Percentiles rank a stretch among this genome's conserved stretches.
Evolutionary conservation across 2,329 filamentous ascomycete genomes (phyloP).

Genomic region (Alternaria panax): DNA sequence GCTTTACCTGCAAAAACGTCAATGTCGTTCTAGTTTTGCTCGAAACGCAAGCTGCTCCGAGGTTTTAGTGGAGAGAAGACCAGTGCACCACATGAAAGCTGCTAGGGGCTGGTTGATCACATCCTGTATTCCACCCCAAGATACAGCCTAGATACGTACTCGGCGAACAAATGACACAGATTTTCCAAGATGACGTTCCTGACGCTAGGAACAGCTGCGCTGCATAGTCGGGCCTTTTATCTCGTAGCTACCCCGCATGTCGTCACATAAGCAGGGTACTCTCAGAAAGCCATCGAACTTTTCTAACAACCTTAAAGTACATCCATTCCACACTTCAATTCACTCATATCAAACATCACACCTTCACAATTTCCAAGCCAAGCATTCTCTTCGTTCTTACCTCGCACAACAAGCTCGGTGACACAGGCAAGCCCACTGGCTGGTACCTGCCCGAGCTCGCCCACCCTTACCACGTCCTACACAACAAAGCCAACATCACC

Average conservation of each 20-base stretch:
- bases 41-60: neutral
- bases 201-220: neutral
- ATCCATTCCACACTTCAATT: neutral
- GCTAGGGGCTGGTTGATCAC: neutral
- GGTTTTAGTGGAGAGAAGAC: neutral
- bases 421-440: slow-evolving; percentile 63
- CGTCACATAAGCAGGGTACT: slow-evolving; percentile 5
- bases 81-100: neutral
- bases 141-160: neutral
- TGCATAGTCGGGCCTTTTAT: slow-evolving; percentile 10
- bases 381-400: slow-evolving; percentile 77
- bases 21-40: neutral
- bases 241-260: slow-evolving; percentile 11
- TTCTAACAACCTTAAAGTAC: neutral
- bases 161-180: neutral
- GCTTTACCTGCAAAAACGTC: neutral
- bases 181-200: neutral
- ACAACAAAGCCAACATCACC: slow-evolving; percentile 47
- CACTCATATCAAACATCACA: neutral
- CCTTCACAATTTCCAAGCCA: slow-evolving; percentile 39
- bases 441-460: slow-evolving; percentile 67
- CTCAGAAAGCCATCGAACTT: slow-evolving; percentile 2
- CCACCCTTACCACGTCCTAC: slow-evolving; percentile 51
- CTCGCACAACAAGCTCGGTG: slow-evolving; percentile 61
- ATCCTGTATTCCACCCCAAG: neutral